Percentiles rank a stretch among this genome's conserved stretches.
Evolutionary conservation across 192 early-diverging fungal species (phyloP).

Genomic region (Phlyctochytrium arcticum): DNA sequence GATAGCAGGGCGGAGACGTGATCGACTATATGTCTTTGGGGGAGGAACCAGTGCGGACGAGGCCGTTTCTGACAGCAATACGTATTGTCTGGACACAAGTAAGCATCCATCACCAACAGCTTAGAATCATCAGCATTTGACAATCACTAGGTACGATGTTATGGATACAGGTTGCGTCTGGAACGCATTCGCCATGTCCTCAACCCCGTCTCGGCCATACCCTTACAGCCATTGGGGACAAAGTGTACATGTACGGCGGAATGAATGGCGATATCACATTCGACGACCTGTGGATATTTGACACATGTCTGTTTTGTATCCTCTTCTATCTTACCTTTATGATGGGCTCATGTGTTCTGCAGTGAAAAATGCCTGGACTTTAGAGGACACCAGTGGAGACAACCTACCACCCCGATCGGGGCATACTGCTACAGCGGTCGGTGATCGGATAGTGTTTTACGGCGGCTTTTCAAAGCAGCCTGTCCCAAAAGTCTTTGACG

Average conservation of each 20-base stretch:
- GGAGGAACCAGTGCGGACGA: slow-evolving; percentile 24
- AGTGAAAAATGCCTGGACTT: slow-evolving; percentile 21
- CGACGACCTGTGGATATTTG: slow-evolving; percentile 35
- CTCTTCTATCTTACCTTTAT: background rate
- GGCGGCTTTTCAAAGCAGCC: slow-evolving; percentile 12
- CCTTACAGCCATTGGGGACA: slow-evolving; percentile 14
- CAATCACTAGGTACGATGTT: slow-evolving; percentile 14
- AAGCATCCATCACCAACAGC: background rate
- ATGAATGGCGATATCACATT: slow-evolving; percentile 1
- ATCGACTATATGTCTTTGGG: slow-evolving; percentile 33
- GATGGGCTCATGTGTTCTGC: no score
- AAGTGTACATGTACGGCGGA: slow-evolving; percentile 32
- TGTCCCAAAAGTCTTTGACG: slow-evolving; percentile 14
- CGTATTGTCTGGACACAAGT: slow-evolving; percentile 41
- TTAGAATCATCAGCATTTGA: background rate
- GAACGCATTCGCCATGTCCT: background rate
- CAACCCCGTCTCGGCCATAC: slow-evolving; percentile 30
- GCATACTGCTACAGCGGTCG: slow-evolving; percentile 14
- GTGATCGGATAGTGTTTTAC: slow-evolving; percentile 6
- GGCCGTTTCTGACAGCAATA: slow-evolving; percentile 21
- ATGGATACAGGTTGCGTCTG: slow-evolving; percentile 21
- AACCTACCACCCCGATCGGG: slow-evolving; percentile 10
- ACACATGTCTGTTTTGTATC: slow-evolving; percentile 19
- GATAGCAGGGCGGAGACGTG: background rate
- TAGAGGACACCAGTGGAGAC: slow-evolving; percentile 5